Conservation (phyloP, 371 early-diverging fungal genomes). For the Apophysomyces trapeziformis region DNA sequence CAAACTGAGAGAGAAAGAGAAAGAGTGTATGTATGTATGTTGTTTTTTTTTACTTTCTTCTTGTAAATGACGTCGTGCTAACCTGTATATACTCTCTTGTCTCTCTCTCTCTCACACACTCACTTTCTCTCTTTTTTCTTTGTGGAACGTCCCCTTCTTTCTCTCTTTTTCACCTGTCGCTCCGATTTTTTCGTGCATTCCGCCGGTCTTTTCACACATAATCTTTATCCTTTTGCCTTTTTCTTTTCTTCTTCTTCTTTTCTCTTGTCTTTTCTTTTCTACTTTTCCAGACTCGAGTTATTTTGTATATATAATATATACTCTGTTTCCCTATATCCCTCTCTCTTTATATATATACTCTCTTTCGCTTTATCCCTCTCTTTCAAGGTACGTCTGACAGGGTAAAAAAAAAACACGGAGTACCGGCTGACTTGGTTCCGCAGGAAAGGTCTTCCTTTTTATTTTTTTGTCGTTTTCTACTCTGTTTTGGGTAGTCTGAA, state of each 20-base stretch:
- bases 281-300: neutral
- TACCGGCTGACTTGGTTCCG: slow-evolving; percentile 4
- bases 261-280: neutral
- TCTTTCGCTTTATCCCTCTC: neutral
- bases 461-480: neutral
- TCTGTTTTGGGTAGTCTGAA: neutral
- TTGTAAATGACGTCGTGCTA: neutral
- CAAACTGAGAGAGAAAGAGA: too few species aligned
- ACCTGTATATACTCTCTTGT: too few species aligned
- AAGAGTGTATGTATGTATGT: too few species aligned
- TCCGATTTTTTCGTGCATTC: slow-evolving; percentile 10
- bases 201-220: slow-evolving; percentile 11
- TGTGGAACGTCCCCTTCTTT: slow-evolving; percentile 2
- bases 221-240: neutral
- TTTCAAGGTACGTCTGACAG: slow-evolving; percentile 1
- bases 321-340: neutral
- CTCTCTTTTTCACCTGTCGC: slow-evolving; percentile 4
- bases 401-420: neutral
- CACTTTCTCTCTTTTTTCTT: neutral
- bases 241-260: neutral
- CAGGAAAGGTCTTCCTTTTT: slow-evolving; percentile 9
- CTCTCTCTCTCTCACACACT: neutral
- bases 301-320: neutral
- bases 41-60: neutral
- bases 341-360: neutral